These are phyloP conservation scores for Aspergillus incahuasiensis DNA, from an alignment of 495 filamentous ascomycete species.

Conservation along the genomic window DNA sequence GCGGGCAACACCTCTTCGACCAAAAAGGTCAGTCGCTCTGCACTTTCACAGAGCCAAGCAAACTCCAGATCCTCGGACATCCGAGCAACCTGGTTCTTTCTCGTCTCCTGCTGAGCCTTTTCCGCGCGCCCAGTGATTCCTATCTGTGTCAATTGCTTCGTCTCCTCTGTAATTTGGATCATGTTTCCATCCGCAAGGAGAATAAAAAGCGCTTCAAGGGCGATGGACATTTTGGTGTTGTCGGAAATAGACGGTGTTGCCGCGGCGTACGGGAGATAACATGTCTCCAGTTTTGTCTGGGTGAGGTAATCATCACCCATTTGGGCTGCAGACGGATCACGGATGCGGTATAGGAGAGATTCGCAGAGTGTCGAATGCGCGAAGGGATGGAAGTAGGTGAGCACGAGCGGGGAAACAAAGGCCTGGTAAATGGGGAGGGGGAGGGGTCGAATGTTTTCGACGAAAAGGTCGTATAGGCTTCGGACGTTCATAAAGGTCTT, in stretches of 20 bases:
- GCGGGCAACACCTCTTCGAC: constrained; percentile 24
- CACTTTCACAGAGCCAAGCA: constrained; percentile 40
- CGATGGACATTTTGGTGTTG: constrained; percentile 75
- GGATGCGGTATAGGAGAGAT: constrained; percentile 56
- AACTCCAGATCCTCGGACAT: constrained; percentile 36
- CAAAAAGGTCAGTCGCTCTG: constrained; percentile 35
- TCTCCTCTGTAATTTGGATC: constrained; percentile 37
- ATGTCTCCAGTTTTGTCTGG: constrained; percentile 55
- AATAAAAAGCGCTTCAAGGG: constrained; percentile 67
- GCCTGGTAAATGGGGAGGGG: constrained; percentile 66
- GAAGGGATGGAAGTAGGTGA: constrained; percentile 41
- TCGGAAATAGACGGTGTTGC: constrained; percentile 57
- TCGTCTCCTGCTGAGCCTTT: constrained; percentile 45
- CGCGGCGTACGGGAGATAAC: constrained; percentile 70
- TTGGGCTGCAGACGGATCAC: constrained; percentile 52
- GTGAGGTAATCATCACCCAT: constrained; percentile 47
- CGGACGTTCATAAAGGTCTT: constrained; percentile 43
- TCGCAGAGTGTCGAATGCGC: constrained; percentile 61
- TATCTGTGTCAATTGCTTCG: constrained; percentile 51
- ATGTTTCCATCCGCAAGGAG: constrained; percentile 43
- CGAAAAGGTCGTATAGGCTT: constrained; percentile 64
- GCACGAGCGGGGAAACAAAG: constrained; percentile 55
- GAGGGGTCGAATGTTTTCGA: constrained; percentile 59
- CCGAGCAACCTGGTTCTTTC: constrained; percentile 24
- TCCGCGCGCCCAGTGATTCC: constrained; percentile 62